phyloP scores from a whole-genome alignment of 768 basidiomycete genomes.

The Fomitopsis serialis region DNA sequence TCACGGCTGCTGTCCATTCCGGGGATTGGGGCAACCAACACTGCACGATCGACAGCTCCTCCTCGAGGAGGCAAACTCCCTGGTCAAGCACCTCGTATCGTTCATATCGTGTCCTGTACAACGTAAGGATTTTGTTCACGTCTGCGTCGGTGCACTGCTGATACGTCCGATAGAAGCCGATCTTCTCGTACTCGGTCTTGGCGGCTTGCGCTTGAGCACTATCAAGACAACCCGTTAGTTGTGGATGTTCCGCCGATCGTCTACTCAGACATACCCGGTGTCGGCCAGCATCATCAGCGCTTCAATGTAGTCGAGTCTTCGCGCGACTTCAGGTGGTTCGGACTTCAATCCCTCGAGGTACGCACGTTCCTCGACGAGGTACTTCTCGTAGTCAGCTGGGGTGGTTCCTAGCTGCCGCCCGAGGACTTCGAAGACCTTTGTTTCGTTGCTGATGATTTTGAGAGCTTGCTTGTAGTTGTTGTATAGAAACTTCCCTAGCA shows the following conservation, averaged over 20 bases:
- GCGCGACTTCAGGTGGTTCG: too few species aligned
- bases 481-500: constrained; percentile 5
- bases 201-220: not conserved
- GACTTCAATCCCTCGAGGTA: too few species aligned
- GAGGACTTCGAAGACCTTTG: not conserved
- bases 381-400: constrained; percentile 6
- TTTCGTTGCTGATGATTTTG: not conserved
- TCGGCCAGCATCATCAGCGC: too few species aligned
- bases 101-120: not conserved
- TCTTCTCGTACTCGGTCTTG: too few species aligned
- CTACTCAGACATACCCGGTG: too few species aligned
- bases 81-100: not conserved
- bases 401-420: not conserved
- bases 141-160: not conserved
- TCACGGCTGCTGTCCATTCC: not conserved
- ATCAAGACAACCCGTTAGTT: too few species aligned
- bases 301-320: too few species aligned
- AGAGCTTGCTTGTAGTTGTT: constrained; percentile 9
- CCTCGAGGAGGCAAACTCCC: constrained; percentile 8
- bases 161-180: too few species aligned
- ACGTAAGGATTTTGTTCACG: not conserved
- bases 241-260: too few species aligned
- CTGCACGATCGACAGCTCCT: constrained; percentile 4
- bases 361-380: constrained; percentile 8
- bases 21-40: constrained; percentile 10